These are phyloP conservation scores for Pichia cabralensis DNA, from an alignment of 805 yeast genomes.

Conservation along the genomic window DNA sequence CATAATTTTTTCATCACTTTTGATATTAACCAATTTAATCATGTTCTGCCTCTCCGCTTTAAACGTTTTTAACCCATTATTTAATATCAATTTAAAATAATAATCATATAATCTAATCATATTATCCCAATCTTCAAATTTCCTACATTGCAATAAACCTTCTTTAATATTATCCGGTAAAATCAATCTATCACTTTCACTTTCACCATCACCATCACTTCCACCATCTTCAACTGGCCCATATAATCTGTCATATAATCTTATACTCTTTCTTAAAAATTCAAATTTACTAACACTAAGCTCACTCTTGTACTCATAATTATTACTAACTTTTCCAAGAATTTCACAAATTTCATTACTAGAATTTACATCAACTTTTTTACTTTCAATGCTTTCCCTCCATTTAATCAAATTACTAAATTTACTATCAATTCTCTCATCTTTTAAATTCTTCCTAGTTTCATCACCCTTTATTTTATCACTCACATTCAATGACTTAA, in stretches of 20 bases:
- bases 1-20: not conserved
- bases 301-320: too few relatives aligned
- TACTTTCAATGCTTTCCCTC: too few relatives aligned
- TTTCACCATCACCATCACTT: not conserved
- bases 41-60: constrained; percentile 1
- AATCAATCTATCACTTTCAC: not conserved
- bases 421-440: too few relatives aligned
- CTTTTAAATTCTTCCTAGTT: too few relatives aligned
- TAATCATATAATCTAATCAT: constrained; percentile 3
- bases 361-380: not conserved
- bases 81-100: constrained; percentile 3
- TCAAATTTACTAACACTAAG: constrained; percentile 9
- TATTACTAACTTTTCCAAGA: too few relatives aligned
- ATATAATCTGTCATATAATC: constrained; percentile 15
- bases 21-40: not conserved
- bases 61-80: not conserved
- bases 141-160: constrained; percentile 2
- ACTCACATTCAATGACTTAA: too few relatives aligned
- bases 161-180: constrained; percentile 1
- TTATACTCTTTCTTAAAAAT: constrained; percentile 9
- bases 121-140: constrained; percentile 1
- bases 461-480: too few relatives aligned
- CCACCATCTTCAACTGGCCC: constrained; percentile 1
- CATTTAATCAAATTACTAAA: too few relatives aligned
- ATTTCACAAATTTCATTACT: not conserved